Base-by-base conservation (phyloP, 1,139 yeast genomes). In the Wickerhamiella infanticola region DNA sequence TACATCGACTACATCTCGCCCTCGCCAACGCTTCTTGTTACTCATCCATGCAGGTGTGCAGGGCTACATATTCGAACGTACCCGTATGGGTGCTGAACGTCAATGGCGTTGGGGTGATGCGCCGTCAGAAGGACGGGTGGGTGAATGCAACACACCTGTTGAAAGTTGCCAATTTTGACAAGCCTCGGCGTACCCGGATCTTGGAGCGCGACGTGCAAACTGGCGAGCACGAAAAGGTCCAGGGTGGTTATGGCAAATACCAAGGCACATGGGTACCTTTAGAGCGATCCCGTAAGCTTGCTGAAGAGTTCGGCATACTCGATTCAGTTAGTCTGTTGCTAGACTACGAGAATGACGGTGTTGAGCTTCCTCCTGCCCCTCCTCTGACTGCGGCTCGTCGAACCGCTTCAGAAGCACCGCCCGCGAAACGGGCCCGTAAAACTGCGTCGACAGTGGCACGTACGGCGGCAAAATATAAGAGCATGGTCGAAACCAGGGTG, bases 181-280 rank as follows among this genome's bases (percentile, higher is more conserved):
- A 86, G 62, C 81, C 94, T 1, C 79, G 80, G 55, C 68, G 96
- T 49, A 83, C 95, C 5, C 78, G 86, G 56, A 76, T 86, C 49
- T 69, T 86, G 55, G 96, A 88, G 59, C 78, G 78, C 53, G 96
- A 86, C 58, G 84, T 88, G n/a, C 86, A 77, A 52, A 75, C 79
- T 1, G 94, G 94, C 29, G 69, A 69, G 38, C 95, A 85, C 62
- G 96, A 88, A 60, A 88, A 86, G 60, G 90, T 88, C 9, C 95
- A 86, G 64, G 96, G 95, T 41, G 96, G 95, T 0, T 84, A 86
- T 59, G 96, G 96, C 11, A 81, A 85, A 59, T 84, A 83, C 61
- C 96, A 88, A 64, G 97, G 97, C 1, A 84, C 96, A 0, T 90
- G 95, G 85, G 81, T 86, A 24, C 94, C 95, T 0, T 57, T 55